These are phyloP conservation scores for Castanea crenata DNA, from an alignment of 306 rosid species.

Conservation along the genomic window DNA sequence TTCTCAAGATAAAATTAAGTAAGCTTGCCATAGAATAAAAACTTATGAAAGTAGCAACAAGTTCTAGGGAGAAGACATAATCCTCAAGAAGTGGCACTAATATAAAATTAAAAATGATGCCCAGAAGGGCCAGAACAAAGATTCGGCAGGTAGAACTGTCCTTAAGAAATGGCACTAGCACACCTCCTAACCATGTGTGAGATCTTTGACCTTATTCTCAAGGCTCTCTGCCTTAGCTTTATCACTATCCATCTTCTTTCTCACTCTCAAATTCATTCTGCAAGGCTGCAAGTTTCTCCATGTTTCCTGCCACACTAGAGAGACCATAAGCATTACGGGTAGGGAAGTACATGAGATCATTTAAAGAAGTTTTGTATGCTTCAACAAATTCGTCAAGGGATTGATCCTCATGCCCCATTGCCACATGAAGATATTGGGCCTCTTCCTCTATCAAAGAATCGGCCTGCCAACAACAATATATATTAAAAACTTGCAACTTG, in stretches of 20 bases:
- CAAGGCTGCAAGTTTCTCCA: conserved; percentile 84
- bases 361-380: conserved; percentile 71
- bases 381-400: conserved; percentile 81
- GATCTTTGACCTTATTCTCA: conserved; percentile 71
- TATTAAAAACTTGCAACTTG: conserved; percentile 18
- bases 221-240: conserved; percentile 65
- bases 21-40: not conserved
- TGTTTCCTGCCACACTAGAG: conserved; percentile 84
- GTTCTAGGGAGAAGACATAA: not conserved
- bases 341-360: conserved; percentile 81
- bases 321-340: conserved; percentile 75
- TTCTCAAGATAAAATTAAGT: not conserved
- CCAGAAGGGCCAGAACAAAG: conserved; percentile 10
- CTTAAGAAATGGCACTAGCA: conserved; percentile 13
- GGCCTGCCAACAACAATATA: conserved; percentile 49
- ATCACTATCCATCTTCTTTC: conserved; percentile 71
- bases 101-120: not conserved
- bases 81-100: not conserved
- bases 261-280: conserved; percentile 82
- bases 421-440: conserved; percentile 59
- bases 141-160: not conserved
- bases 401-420: conserved; percentile 88
- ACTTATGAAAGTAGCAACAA: not conserved
- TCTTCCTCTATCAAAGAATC: conserved; percentile 68
- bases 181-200: conserved; percentile 93